Percentiles rank a stretch among this genome's conserved stretches.
Evolutionary conservation across 441 rosid species (phyloP).

Genomic region (Macaranga tanarius): DNA sequence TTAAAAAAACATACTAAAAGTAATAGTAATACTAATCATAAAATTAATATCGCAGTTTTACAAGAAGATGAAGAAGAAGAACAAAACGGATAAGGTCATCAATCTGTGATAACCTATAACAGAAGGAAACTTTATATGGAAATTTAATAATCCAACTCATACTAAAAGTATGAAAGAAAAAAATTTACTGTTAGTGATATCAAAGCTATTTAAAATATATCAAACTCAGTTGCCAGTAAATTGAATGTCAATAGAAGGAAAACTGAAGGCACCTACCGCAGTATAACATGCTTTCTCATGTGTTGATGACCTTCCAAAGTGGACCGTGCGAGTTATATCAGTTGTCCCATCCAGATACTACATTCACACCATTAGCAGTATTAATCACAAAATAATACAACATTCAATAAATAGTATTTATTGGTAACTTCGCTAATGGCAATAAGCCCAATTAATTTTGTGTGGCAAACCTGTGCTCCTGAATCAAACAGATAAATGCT

Average conservation of each 20-base stretch:
- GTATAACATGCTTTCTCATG: slow-evolving; percentile 92
- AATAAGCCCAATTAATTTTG: slow-evolving; percentile 14
- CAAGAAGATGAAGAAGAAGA: too few relatives aligned
- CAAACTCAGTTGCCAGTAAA: slow-evolving; percentile 5
- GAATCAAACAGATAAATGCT: slow-evolving; percentile 92
- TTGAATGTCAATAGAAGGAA: background rate
- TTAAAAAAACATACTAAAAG: background rate
- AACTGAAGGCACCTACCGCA: slow-evolving; percentile 49
- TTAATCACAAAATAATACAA: slow-evolving; percentile 16
- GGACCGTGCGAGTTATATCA: slow-evolving; percentile 94
- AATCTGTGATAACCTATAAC: too few relatives aligned
- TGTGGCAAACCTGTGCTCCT: slow-evolving; percentile 83
- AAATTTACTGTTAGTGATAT: background rate
- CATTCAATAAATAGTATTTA: slow-evolving; percentile 20
- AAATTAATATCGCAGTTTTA: background rate
- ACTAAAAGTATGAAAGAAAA: background rate
- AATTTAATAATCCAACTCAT: background rate
- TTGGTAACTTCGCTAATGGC: background rate
- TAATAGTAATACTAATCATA: background rate
- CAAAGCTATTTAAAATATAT: background rate
- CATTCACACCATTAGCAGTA: slow-evolving; percentile 25
- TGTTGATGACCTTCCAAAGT: slow-evolving; percentile 89
- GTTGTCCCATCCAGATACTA: slow-evolving; percentile 98
- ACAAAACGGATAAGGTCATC: too few relatives aligned
- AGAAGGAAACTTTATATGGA: too few relatives aligned